A percentile compares a stretch with the other conserved stretches of the same genome.
Conservation (phyloP, 78 protist genomes). For the Dictyostelium intermedium region DNA sequence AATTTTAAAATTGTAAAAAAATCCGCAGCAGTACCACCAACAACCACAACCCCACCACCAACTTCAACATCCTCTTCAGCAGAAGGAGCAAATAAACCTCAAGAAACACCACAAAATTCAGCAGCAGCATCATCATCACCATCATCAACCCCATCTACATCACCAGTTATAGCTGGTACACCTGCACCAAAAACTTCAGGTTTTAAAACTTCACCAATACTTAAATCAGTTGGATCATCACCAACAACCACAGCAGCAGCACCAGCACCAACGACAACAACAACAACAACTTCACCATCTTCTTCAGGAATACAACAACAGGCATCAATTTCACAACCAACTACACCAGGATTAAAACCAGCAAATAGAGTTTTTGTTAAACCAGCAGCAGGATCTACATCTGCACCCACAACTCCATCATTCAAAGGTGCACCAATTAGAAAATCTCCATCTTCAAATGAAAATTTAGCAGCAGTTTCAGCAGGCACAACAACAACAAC, state of each 20-base stretch:
- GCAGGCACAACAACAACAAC: neutral
- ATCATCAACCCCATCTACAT: neutral
- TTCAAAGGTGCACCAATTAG: conserved; percentile 1
- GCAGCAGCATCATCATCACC: neutral
- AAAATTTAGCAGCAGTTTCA: neutral
- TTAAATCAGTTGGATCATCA: neutral
- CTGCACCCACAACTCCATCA: conserved; percentile 1
- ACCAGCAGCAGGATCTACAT: neutral
- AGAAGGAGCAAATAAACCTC: neutral
- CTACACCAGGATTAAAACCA: conserved; percentile 9
- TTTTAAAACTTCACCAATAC: conserved; percentile 5
- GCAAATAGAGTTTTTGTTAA: neutral
- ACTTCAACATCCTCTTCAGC: neutral
- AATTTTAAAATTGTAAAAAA: conserved; percentile 35
- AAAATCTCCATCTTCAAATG: conserved; percentile 1
- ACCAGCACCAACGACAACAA: neutral
- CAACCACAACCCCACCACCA: neutral
- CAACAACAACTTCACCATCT: neutral
- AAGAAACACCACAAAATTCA: neutral
- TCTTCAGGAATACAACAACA: neutral
- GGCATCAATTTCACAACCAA: conserved; percentile 3
- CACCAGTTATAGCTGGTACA: neutral
- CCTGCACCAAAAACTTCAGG: neutral
- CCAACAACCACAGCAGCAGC: neutral
- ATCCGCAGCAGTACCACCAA: neutral